These are phyloP conservation scores for Smittium culicis DNA, from an alignment of 371 early-diverging fungal species.

Conservation along the genomic window DNA sequence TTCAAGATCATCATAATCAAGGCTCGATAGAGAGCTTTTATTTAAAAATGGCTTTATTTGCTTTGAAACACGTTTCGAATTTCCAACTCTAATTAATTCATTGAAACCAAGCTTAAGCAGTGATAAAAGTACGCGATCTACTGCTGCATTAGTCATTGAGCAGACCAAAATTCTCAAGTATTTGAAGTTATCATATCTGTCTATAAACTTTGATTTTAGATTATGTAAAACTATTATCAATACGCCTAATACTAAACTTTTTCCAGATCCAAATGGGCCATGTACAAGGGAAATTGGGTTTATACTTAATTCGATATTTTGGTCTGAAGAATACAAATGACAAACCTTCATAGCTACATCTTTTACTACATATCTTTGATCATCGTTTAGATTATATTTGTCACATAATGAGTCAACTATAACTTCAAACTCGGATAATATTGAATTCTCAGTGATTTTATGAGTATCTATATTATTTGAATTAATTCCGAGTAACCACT, in stretches of 20 bases:
- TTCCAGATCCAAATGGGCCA: conserved; percentile 49
- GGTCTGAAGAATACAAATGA: conserved; percentile 28
- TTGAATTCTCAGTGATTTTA: conserved; percentile 7
- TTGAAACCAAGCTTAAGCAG: conserved; percentile 55
- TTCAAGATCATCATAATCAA: neutral
- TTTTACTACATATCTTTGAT: conserved; percentile 46
- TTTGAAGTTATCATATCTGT: conserved; percentile 13
- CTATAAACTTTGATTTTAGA: conserved; percentile 26
- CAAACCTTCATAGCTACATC: conserved; percentile 40
- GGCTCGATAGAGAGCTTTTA: conserved; percentile 28
- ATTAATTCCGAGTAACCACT: conserved; percentile 25
- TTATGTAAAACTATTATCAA: conserved; percentile 54
- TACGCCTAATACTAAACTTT: conserved; percentile 59
- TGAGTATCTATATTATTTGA: conserved; percentile 14
- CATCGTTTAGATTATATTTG: conserved; percentile 23
- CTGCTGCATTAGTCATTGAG: conserved; percentile 76
- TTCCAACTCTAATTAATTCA: conserved; percentile 74
- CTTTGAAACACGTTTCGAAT: conserved; percentile 62
- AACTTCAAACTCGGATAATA: conserved; percentile 8
- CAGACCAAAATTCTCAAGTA: conserved; percentile 34
- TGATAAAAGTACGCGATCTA: conserved; percentile 61
- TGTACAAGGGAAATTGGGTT: conserved; percentile 39
- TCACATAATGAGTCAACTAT: conserved; percentile 10
- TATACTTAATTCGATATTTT: conserved; percentile 4
- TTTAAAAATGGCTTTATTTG: conserved; percentile 50